Evolutionary conservation across 345 rosid species (phyloP), one percentile per base, ranked within the genome.

Genomic region (Balakata baccata): DNA sequence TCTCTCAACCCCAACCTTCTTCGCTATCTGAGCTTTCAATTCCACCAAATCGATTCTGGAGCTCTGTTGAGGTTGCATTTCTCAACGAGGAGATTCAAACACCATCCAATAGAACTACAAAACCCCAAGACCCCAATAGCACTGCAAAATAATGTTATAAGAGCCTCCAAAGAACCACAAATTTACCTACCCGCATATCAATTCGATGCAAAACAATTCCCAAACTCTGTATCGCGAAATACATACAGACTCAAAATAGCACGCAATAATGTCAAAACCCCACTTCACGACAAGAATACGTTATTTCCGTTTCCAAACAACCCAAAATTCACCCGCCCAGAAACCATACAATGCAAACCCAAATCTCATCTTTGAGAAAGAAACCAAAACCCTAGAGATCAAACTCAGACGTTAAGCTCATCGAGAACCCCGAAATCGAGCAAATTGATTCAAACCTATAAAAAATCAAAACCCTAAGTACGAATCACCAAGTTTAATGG

Each of bases 1-100:
- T 84, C 88, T 91, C 71, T 96, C 99, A 76, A 65, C 81, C 59
- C 99, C 99, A 81, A 96, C 81, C 86, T 84, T 93, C 89, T 90
- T 96, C 64, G 83, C 91, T 66, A 96, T 85, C 76, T 81, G 91
- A 78, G 82, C 52, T 86, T 86, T 93, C 76, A 93, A 69, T 79
- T 93, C 99, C 80, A 79, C 86, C 78, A 96, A 85, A 86, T 96
- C 91, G 43, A 90, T 81, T 84, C 99, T 91, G 57, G 87, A 84
- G 83, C 90, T 81, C 82, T 87, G 94, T 78, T 80, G 90, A 49
- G 87, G 89, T 81, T 86, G 96, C 99, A 95, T 95, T 79, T 86
- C 87, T 85, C 82, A 77, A 78, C 56, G 75, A 82, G 64, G 71
- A 78, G 80, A 76, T 73, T 83, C 86, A 81, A 81, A 82, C 87